These are phyloP conservation scores for Micractinium sp. DNA, from an alignment of 139 green algal genomes.

Conservation along the genomic window DNA sequence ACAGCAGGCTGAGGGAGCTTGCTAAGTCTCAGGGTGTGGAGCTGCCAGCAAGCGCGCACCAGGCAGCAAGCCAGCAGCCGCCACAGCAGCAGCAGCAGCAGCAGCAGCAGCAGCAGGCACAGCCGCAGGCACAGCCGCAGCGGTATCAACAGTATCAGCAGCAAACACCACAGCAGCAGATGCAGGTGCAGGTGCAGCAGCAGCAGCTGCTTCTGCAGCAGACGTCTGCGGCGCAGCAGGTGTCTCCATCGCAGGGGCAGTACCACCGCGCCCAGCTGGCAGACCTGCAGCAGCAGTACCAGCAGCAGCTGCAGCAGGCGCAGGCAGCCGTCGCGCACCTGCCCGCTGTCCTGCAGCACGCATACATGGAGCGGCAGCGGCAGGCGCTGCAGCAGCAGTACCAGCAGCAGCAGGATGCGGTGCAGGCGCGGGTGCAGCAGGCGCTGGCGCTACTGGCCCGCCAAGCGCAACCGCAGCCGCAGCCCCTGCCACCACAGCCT, in stretches of 20 bases:
- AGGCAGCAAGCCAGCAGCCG: neutral
- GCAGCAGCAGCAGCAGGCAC: constrained; percentile 5
- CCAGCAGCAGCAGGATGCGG: neutral
- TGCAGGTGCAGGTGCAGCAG: neutral
- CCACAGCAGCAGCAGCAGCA: constrained; percentile 1
- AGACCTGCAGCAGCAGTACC: neutral
- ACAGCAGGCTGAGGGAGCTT: neutral
- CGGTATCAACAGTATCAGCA: neutral
- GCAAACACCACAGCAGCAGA: neutral
- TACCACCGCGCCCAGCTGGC: neutral
- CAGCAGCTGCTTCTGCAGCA: neutral
- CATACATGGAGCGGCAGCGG: neutral
- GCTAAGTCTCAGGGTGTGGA: neutral
- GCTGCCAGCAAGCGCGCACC: neutral
- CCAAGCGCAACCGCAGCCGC: neutral
- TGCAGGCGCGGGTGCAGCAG: constrained; percentile 3
- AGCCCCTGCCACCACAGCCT: too few relatives aligned
- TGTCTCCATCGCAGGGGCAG: neutral
- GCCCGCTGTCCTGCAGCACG: neutral
- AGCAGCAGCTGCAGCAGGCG: neutral
- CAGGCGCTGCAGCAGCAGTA: neutral
- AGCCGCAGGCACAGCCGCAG: neutral
- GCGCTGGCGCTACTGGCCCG: neutral
- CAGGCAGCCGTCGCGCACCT: neutral
- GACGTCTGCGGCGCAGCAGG: neutral